Evolutionary conservation across 139 green algal genomes (phyloP), one percentile per base, ranked within the genome.

Genomic region (Coccomyxa sp.): DNA sequence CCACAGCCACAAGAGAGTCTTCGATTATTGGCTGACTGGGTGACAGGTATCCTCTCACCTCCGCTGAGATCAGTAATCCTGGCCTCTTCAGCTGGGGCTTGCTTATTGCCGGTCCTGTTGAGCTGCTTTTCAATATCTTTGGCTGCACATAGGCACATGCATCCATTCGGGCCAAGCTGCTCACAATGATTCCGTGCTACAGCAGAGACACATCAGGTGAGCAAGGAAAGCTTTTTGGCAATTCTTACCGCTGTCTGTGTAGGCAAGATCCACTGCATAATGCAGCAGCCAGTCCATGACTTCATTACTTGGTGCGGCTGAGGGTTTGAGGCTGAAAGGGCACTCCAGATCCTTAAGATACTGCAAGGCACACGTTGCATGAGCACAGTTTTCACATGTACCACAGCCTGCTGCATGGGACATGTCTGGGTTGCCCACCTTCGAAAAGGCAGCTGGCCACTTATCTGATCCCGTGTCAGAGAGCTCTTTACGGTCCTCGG

Each of bases 291-390:
- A 90, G 68, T 86, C 77, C 64, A 90, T 39, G 38, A 82, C 36
- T 4, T 58, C 70, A 8, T 36, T 31, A 27, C 18, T 64, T 38
- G 70, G 38, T 54, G 50, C 75, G 27, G 58, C 35, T 9, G 55
- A 24, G 36, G 12, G 12, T 1, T 37, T 14, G 10, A 14, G 27
- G 24, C 35, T 5, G 10, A 90, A 12, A 10, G 89, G 89, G 55
- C 89, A 91, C 40, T 88, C 78, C 18, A 92, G 50, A 39, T 89
- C 89, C 2, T 41, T 22, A 44, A 91, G 33, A 70, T 93, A 92
- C 73, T 82, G 70, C 70, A 69, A 18, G 39, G 38, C 31, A 68
- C 39, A 29, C 31, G 12, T 50, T n/a, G 0, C n/a, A 55, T 75
- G 7, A 54, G 68, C n/a, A 73, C n/a, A 5, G 24, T 36, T 27